phyloP scores from a whole-genome alignment of 2,329 filamentous ascomycete species.

The Paraphoma sp. region DNA sequence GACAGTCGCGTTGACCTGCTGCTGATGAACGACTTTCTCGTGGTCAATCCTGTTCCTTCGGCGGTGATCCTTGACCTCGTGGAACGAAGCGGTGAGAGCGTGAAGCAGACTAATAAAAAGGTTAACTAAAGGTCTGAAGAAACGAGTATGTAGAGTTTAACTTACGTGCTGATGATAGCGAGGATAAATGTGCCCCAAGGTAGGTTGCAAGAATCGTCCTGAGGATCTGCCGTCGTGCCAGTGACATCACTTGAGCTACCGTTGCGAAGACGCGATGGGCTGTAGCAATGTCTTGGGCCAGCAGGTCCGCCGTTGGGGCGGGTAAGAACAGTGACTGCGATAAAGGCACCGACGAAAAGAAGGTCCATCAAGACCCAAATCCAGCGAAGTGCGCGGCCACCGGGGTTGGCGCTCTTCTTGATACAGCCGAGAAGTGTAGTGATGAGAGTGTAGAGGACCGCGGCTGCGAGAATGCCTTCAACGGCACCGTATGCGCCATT shows the following conservation, averaged over 20 bases:
- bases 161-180: constrained; percentile 56
- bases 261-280: constrained; percentile 6
- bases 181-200: constrained; percentile 55
- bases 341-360: constrained; percentile 50
- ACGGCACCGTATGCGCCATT: constrained; percentile 48
- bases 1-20: neutral
- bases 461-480: constrained; percentile 55
- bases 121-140: neutral
- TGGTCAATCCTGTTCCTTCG: constrained; percentile 19
- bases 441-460: constrained; percentile 52
- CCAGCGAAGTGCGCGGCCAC: constrained; percentile 46
- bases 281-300: constrained; percentile 45
- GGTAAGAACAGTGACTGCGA: constrained; percentile 52
- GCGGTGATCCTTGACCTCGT: constrained; percentile 42
- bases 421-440: constrained; percentile 44
- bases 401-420: constrained; percentile 40
- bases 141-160: constrained; percentile 12
- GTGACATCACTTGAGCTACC: constrained; percentile 12
- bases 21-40: constrained; percentile 14
- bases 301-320: constrained; percentile 43
- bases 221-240: constrained; percentile 18
- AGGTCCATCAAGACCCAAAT: constrained; percentile 50
- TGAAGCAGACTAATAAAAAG: constrained; percentile 49
- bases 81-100: constrained; percentile 51
- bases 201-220: constrained; percentile 46